Evolutionary conservation across 129 eudicot genomes (phyloP).

Genomic region (Chrysanthemum lavandulifolium): DNA sequence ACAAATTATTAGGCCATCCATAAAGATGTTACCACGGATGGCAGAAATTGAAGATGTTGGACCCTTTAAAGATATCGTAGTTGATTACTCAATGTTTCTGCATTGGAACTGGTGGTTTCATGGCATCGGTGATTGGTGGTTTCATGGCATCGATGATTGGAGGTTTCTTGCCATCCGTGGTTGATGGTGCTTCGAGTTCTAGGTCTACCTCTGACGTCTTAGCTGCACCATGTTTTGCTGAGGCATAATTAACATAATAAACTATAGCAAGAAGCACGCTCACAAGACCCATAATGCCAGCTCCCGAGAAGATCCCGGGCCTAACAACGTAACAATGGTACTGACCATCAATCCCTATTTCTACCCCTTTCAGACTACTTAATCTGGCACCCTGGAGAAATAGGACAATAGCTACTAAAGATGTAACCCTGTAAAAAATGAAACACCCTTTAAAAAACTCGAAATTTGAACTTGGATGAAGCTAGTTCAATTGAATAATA

Average conservation of each 20-base stretch:
- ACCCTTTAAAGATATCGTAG: background rate
- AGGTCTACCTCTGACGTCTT: conserved; percentile 13
- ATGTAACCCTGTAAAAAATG: conserved; percentile 19
- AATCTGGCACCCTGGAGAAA: conserved; percentile 19
- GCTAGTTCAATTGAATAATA: background rate
- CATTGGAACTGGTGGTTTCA: background rate
- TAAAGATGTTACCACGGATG: background rate
- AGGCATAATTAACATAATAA: conserved; percentile 19
- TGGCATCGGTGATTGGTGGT: background rate
- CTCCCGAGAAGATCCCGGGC: conserved; percentile 15
- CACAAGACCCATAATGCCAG: conserved; percentile 17
- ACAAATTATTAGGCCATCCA: conserved; percentile 3
- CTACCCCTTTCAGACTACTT: conserved; percentile 6
- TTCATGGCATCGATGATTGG: background rate
- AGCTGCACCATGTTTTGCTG: background rate
- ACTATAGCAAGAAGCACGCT: conserved; percentile 15
- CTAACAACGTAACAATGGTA: conserved; percentile 17
- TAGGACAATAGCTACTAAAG: conserved; percentile 8
- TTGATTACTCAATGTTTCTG: conserved; percentile 3
- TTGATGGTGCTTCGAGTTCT: conserved; percentile 19
- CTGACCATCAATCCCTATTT: background rate
- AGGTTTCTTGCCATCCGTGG: conserved; percentile 11
- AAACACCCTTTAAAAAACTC: background rate
- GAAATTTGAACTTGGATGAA: background rate
- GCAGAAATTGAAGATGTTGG: background rate